These are phyloP conservation scores for Leptodermis oblonga DNA, from an alignment of 257 asterid genomes.

Conservation along the genomic window DNA sequence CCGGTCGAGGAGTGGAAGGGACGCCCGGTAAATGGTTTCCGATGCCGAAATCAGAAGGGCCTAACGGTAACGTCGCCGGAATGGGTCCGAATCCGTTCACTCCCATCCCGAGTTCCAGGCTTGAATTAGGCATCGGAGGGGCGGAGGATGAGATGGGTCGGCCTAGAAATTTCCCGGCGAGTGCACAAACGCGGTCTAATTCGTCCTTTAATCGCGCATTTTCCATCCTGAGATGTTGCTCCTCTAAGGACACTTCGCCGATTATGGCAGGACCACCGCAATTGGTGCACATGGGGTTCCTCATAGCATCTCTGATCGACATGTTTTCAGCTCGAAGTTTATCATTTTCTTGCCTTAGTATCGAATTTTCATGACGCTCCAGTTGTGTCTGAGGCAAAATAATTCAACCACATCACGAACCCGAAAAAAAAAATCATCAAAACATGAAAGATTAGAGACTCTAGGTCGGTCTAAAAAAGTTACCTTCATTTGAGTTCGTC, in stretches of 20 bases:
- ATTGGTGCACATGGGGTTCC: constrained; percentile 49
- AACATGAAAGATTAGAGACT: background rate
- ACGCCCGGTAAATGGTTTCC: constrained; percentile 31
- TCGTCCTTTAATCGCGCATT: constrained; percentile 50
- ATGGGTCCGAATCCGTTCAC: constrained; percentile 43
- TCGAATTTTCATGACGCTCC: constrained; percentile 53
- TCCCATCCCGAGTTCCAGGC: constrained; percentile 78
- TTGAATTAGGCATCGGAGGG: constrained; percentile 49
- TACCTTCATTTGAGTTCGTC: constrained; percentile 98
- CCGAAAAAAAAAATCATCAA: background rate
- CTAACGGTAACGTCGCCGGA: constrained; percentile 35
- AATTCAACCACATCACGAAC: background rate
- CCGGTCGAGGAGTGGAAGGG: constrained; percentile 12
- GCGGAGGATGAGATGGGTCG: constrained; percentile 39
- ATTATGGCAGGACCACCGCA: constrained; percentile 58
- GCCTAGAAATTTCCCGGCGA: constrained; percentile 57
- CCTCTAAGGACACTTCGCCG: constrained; percentile 49
- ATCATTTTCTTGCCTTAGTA: constrained; percentile 51
- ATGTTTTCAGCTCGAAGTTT: constrained; percentile 51
- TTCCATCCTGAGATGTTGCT: constrained; percentile 51
- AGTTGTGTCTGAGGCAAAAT: constrained; percentile 40
- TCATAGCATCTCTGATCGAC: constrained; percentile 54
- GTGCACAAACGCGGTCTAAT: constrained; percentile 50
- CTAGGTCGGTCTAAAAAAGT: no score
- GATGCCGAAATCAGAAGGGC: constrained; percentile 49